Percentiles rank a stretch among this genome's conserved stretches.
Evolutionary conservation across 352 stramenopile species (phyloP).

Genomic region (Pythium dissotocum): DNA sequence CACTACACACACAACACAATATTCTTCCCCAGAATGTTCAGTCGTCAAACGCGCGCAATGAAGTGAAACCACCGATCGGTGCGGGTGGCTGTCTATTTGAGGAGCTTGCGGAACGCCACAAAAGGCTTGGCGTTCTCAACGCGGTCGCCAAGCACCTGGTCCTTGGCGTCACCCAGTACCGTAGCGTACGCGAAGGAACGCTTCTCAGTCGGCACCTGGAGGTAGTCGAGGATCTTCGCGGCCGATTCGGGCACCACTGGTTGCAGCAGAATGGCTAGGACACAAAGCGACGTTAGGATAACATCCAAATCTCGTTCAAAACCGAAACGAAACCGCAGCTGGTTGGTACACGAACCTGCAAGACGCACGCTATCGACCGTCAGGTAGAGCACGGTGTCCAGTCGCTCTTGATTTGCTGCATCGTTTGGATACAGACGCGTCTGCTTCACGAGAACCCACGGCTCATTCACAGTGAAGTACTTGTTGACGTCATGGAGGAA

Average conservation of each 20-base stretch:
- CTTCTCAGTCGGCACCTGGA: slow-evolving; percentile 49
- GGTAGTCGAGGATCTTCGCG: slow-evolving; percentile 70
- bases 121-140: slow-evolving; percentile 69
- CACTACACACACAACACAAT: background rate
- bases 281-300: slow-evolving; percentile 6
- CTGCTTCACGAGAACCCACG: slow-evolving; percentile 75
- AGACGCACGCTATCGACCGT: slow-evolving; percentile 74
- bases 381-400: slow-evolving; percentile 71
- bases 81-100: slow-evolving; percentile 28
- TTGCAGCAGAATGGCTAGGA: slow-evolving; percentile 70
- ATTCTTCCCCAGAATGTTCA: background rate
- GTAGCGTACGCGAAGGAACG: slow-evolving; percentile 56
- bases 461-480: slow-evolving; percentile 80
- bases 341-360: slow-evolving; percentile 41
- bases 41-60: background rate
- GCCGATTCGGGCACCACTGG: slow-evolving; percentile 61
- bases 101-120: slow-evolving; percentile 65
- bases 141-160: slow-evolving; percentile 32
- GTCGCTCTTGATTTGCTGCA: slow-evolving; percentile 36
- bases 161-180: slow-evolving; percentile 37
- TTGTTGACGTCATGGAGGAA: slow-evolving; percentile 84
- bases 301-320: background rate
- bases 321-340: too few species aligned
- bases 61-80: background rate
- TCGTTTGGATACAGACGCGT: slow-evolving; percentile 40